These are phyloP conservation scores for Fusarium proliferatum DNA, from an alignment of 2,329 filamentous ascomycete species.

Conservation along the genomic window DNA sequence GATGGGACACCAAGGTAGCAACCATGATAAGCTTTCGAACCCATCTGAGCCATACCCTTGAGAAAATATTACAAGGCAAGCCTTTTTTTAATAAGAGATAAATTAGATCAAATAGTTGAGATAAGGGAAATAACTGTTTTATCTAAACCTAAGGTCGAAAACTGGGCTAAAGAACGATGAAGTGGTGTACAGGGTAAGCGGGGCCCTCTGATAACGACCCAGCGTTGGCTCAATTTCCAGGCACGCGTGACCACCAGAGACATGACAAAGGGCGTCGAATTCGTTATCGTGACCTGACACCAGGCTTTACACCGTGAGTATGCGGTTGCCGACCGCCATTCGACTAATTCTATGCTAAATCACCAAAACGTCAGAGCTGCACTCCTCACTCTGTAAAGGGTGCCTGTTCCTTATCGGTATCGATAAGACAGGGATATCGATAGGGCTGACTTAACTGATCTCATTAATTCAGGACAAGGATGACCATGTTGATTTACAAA, in stretches of 20 bases:
- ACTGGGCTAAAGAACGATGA: rapidly evolving
- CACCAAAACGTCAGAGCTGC: no score
- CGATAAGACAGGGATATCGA: neutral
- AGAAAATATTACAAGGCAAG: rapidly evolving
- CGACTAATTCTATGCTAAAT: neutral
- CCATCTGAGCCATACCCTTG: rapidly evolving
- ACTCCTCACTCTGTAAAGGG: no score
- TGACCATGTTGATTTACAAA: neutral
- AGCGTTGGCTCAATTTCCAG: neutral
- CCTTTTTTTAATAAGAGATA: rapidly evolving
- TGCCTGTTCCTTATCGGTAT: neutral
- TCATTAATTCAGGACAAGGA: neutral
- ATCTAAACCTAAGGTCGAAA: rapidly evolving
- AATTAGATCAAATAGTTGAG: rapidly evolving
- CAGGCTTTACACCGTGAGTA: neutral
- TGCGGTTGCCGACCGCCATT: neutral
- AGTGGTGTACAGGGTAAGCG: neutral
- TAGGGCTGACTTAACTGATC: neutral
- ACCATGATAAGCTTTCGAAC: rapidly evolving
- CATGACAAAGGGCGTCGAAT: neutral
- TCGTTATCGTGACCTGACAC: neutral
- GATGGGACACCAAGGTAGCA: rapidly evolving
- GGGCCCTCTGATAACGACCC: neutral
- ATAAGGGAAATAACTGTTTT: rapidly evolving
- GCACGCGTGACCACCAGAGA: neutral